A percentile compares a stretch with the other conserved stretches of the same genome.
Conservation (phyloP, 805 yeast species). For the Metschnikowia matae region DNA sequence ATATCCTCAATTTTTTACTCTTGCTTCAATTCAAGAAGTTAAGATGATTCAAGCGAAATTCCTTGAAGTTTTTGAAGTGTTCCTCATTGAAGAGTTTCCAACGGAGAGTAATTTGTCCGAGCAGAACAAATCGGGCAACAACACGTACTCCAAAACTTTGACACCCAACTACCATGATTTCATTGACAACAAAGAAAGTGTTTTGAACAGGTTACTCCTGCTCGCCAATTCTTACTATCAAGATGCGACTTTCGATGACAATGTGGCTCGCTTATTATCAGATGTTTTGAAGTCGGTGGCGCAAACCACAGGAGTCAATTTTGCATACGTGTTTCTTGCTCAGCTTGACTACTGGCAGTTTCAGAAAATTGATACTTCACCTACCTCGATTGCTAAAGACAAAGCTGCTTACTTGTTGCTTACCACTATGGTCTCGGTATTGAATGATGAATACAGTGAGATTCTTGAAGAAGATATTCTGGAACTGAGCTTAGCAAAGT, state of each 20-base stretch:
- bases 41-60: constrained; percentile 36
- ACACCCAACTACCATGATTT: constrained; percentile 42
- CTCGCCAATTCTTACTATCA: constrained; percentile 32
- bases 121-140: constrained; percentile 10
- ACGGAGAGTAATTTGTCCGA: constrained; percentile 23
- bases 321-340: constrained; percentile 42
- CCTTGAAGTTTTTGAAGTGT: constrained; percentile 35
- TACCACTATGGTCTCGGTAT: constrained; percentile 20
- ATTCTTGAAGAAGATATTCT: constrained; percentile 21
- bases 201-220: constrained; percentile 36
- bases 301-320: constrained; percentile 43
- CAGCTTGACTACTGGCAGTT: constrained; percentile 44
- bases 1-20: constrained; percentile 8
- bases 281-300: constrained; percentile 23
- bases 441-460: constrained; percentile 29
- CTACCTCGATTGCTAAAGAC: constrained; percentile 20
- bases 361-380: constrained; percentile 13
- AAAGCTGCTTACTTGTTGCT: constrained; percentile 32
- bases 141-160: constrained; percentile 16
- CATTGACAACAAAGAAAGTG: constrained; percentile 39
- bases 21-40: constrained; percentile 21
- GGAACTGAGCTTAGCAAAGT: constrained; percentile 18
- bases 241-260: constrained; percentile 16
- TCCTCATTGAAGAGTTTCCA: constrained; percentile 21
- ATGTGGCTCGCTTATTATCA: constrained; percentile 15